These are phyloP conservation scores for Fraxinus anomala DNA, from an alignment of 257 asterid genomes.

Conservation along the genomic window DNA sequence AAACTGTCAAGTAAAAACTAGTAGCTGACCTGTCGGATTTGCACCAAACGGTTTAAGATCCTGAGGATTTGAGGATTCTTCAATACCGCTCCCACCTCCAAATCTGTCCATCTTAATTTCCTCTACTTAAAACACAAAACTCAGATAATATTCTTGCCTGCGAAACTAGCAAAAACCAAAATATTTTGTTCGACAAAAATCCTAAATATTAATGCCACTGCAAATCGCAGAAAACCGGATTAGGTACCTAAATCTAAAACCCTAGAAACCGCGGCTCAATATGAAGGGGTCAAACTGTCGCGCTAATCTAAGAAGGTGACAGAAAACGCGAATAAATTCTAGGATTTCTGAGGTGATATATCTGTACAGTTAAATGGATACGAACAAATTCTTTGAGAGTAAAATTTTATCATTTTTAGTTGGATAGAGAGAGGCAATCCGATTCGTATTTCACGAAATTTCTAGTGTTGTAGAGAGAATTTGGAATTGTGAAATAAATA, in stretches of 20 bases:
- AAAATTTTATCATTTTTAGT: too few species aligned
- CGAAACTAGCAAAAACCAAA: constrained; percentile 21
- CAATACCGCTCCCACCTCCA: constrained; percentile 56
- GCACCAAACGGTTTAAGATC: constrained; percentile 58
- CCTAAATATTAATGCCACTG: neutral
- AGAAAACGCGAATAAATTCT: constrained; percentile 27
- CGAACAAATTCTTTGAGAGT: too few species aligned
- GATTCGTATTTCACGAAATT: too few species aligned
- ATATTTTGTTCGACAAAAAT: constrained; percentile 7
- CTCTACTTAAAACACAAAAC: constrained; percentile 26
- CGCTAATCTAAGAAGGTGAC: constrained; percentile 27
- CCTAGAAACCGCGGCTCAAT: constrained; percentile 23
- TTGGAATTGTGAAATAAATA: too few species aligned
- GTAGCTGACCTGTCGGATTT: constrained; percentile 57
- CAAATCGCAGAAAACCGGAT: constrained; percentile 7
- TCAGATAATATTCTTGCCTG: constrained; percentile 15
- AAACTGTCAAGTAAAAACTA: constrained; percentile 6
- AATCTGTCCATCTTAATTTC: constrained; percentile 63
- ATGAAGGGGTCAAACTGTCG: constrained; percentile 34
- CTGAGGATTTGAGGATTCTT: constrained; percentile 46
- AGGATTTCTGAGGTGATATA: constrained; percentile 44
- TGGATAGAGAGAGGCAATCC: too few species aligned
- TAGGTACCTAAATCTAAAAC: constrained; percentile 18
- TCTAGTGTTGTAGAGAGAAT: too few species aligned
- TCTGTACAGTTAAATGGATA: constrained; percentile 19